Evolutionary conservation across 805 yeast species (phyloP).

Genomic region (Yarrowia porcina): DNA sequence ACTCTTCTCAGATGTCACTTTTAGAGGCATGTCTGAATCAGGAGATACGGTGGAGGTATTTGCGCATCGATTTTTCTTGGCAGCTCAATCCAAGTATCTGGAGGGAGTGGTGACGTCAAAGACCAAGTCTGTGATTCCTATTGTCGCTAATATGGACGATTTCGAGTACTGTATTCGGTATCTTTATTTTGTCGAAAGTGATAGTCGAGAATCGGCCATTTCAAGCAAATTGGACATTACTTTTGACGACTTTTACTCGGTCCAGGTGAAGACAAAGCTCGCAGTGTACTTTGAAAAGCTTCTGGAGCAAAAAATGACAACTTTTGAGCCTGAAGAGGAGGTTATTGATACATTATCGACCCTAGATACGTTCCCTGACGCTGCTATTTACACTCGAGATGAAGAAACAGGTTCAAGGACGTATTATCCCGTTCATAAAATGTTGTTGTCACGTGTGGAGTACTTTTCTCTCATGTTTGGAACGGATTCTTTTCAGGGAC

Average conservation of each 20-base stretch:
- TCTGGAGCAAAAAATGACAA: neutral
- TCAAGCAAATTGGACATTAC: neutral
- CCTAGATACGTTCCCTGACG: constrained; percentile 26
- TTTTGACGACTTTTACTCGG: constrained; percentile 1
- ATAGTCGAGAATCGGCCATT: neutral
- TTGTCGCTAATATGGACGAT: neutral
- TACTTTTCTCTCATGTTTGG: constrained; percentile 62
- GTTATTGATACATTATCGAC: neutral
- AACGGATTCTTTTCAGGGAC: neutral
- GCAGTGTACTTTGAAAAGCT: constrained; percentile 7
- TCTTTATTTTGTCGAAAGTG: constrained; percentile 1
- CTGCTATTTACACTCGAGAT: constrained; percentile 19
- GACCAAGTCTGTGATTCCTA: neutral
- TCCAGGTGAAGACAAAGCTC: neutral
- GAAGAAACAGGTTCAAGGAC: neutral
- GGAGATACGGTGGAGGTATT: constrained; percentile 16
- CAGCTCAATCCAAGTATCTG: constrained; percentile 34
- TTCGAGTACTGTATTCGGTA: constrained; percentile 5
- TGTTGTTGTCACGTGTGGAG: constrained; percentile 58
- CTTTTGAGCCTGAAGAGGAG: neutral
- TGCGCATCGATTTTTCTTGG: constrained; percentile 34
- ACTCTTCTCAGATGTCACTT: neutral
- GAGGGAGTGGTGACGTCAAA: neutral
- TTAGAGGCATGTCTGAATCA: neutral
- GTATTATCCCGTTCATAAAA: constrained; percentile 62